Percentiles rank a stretch among this genome's conserved stretches.
These are phyloP conservation scores for Miscanthus lutarioriparius DNA, from an alignment of 176 grass and related monocot genomes.

Conservation along the genomic window DNA sequence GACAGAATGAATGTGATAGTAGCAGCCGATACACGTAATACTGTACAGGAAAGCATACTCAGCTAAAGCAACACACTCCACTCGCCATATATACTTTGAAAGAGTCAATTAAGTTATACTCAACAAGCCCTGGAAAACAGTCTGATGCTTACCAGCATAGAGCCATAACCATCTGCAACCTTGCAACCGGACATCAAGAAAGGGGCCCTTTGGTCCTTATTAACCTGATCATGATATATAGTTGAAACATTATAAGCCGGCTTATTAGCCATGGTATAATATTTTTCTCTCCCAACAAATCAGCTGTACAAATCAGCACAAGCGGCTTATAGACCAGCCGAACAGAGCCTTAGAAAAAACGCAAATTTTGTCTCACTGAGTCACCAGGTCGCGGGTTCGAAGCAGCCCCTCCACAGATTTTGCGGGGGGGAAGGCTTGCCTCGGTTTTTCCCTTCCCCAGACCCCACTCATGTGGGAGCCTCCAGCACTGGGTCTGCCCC, in stretches of 20 bases:
- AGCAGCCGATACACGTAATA: not conserved
- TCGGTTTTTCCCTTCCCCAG: too few species aligned
- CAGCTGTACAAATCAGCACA: too few species aligned
- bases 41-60: not conserved
- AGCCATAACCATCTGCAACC: constrained; percentile 91
- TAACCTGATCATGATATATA: constrained; percentile 49
- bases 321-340: too few species aligned
- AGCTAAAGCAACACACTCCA: constrained; percentile 16
- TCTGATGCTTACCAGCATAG: constrained; percentile 73
- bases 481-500: too few species aligned
- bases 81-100: constrained; percentile 16
- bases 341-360: not conserved
- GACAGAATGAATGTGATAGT: constrained; percentile 1
- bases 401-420: too few species aligned
- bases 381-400: too few species aligned
- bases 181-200: constrained; percentile 99
- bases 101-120: constrained; percentile 29
- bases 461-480: too few species aligned
- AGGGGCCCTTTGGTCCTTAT: constrained; percentile 73
- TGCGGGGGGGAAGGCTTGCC: too few species aligned
- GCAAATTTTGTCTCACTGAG: too few species aligned
- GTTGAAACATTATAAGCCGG: not conserved
- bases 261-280: too few species aligned
- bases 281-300: too few species aligned
- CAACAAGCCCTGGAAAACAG: constrained; percentile 31